Conservation (phyloP, 2,329 filamentous ascomycete genomes). For the Colletotrichum orbiculare region DNA sequence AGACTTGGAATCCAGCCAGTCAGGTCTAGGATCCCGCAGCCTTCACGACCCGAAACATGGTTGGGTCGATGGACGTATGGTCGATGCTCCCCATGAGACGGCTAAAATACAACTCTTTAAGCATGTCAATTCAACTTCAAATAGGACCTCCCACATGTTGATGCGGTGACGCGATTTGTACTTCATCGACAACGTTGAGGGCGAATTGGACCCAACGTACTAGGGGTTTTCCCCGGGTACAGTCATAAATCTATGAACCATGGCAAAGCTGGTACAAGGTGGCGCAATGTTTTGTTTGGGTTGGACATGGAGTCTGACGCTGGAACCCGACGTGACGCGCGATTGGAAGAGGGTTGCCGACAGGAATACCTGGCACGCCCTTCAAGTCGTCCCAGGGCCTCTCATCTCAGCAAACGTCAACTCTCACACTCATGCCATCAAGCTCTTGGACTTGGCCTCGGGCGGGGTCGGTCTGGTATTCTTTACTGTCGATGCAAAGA, state of each 20-base stretch:
- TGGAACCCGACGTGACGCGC: not conserved
- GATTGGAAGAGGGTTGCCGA: not conserved
- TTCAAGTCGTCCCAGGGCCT: constrained; percentile 1
- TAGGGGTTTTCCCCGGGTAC: no score
- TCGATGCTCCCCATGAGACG: constrained; percentile 39
- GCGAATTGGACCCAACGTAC: constrained; percentile 39
- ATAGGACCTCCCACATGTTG: constrained; percentile 40
- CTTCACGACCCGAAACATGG: constrained; percentile 45
- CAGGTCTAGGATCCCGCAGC: not conserved
- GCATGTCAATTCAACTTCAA: constrained; percentile 27
- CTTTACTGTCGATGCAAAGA: constrained; percentile 7
- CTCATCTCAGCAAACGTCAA: not conserved
- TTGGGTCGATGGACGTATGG: constrained; percentile 44
- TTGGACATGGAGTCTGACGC: constrained; percentile 4
- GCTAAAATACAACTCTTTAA: constrained; percentile 43
- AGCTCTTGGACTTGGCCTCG: constrained; percentile 4
- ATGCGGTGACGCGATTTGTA: constrained; percentile 44
- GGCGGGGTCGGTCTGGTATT: constrained; percentile 2
- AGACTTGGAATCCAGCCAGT: constrained; percentile 6
- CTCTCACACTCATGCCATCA: constrained; percentile 13
- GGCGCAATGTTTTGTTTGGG: no score
- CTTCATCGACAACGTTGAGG: constrained; percentile 49
- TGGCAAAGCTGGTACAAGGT: constrained; percentile 44
- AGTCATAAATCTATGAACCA: constrained; percentile 46
- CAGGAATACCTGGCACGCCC: not conserved